Conservation (phyloP, 73 alveolate species). For the Diophrys appendiculata region DNA sequence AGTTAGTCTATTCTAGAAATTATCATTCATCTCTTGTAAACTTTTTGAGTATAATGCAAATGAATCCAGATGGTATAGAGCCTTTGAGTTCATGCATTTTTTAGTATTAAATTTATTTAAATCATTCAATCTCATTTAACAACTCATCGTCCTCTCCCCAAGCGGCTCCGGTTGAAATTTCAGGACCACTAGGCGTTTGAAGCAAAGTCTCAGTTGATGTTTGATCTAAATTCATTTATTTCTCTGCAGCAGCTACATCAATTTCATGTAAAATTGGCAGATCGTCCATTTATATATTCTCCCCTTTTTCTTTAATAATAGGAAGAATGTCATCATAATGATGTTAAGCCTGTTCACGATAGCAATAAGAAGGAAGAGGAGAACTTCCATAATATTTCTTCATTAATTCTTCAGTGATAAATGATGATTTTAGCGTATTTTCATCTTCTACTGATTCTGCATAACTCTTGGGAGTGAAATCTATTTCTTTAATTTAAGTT, state of each 20-base stretch:
- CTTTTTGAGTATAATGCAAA: too few relatives aligned
- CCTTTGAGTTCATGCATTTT: too few relatives aligned
- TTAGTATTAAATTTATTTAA: too few relatives aligned
- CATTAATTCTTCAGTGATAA: slow-evolving; percentile 40
- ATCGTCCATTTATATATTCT: background rate
- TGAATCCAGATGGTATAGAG: too few relatives aligned
- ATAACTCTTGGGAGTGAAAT: slow-evolving; percentile 53
- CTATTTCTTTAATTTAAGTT: background rate
- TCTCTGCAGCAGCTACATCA: background rate
- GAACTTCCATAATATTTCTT: slow-evolving; percentile 1
- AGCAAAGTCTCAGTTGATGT: too few relatives aligned
- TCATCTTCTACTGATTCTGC: slow-evolving; percentile 48
- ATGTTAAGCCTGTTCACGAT: slow-evolving; percentile 1
- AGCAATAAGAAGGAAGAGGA: background rate
- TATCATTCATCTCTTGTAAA: too few relatives aligned
- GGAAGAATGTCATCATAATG: slow-evolving; percentile 11
- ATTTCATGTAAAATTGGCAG: background rate
- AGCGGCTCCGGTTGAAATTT: too few relatives aligned
- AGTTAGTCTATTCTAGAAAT: too few relatives aligned
- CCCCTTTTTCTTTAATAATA: background rate
- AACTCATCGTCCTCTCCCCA: too few relatives aligned
- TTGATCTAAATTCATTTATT: too few relatives aligned
- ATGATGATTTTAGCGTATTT: slow-evolving; percentile 30
- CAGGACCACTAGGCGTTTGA: too few relatives aligned
- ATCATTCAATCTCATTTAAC: too few relatives aligned